Evolutionary conservation across 192 early-diverging fungal genomes (phyloP).

Genomic region (Entomortierella chlamydospora): DNA sequence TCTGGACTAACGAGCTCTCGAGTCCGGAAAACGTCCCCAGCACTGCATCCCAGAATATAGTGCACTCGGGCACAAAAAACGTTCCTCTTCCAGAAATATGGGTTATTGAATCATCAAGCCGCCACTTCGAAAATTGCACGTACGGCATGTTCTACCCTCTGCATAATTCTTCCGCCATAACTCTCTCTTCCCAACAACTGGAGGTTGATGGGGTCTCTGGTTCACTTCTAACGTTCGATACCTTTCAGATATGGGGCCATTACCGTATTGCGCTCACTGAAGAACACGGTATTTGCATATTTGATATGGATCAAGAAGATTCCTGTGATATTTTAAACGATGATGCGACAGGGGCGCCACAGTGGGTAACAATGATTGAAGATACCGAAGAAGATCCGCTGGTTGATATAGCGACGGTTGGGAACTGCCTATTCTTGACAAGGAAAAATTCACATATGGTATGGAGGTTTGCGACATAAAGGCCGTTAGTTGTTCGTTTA

Average conservation of each 20-base stretch:
- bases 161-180: too few species aligned
- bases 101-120: background rate
- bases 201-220: too few species aligned
- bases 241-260: constrained; percentile 36
- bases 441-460: constrained; percentile 25
- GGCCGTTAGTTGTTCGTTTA: too few species aligned
- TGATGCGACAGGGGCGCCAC: background rate
- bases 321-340: background rate
- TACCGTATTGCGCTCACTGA: constrained; percentile 28
- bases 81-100: background rate
- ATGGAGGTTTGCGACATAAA: constrained; percentile 3
- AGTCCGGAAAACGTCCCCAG: too few species aligned
- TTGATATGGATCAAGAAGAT: constrained; percentile 36
- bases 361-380: constrained; percentile 19
- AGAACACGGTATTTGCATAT: constrained; percentile 14
- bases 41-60: too few species aligned
- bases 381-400: constrained; percentile 6
- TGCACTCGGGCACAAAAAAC: too few species aligned
- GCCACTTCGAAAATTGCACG: constrained; percentile 20
- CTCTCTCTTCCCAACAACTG: background rate
- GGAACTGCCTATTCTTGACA: constrained; percentile 23
- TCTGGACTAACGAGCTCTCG: too few species aligned
- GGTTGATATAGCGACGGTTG: constrained; percentile 31
- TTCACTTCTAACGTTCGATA: constrained; percentile 16
- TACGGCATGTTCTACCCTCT: background rate